phyloP scores from a whole-genome alignment of 139 green algal genomes.

The Chlorella sp. region DNA sequence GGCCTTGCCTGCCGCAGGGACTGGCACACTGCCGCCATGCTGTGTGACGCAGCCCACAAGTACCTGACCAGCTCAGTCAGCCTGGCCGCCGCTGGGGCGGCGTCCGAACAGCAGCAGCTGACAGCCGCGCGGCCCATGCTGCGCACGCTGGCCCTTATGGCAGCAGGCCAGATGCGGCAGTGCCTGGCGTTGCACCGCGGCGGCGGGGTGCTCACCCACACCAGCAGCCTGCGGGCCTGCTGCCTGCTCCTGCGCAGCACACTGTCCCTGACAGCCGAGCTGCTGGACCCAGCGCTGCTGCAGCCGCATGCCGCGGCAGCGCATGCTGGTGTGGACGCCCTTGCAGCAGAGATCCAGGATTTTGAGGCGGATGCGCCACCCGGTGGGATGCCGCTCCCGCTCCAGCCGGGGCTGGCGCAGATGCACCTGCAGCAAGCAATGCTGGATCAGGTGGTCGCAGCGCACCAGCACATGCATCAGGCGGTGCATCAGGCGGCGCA shows the following conservation, averaged over 20 bases:
- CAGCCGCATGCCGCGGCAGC: neutral
- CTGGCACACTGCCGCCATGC: conserved; percentile 13
- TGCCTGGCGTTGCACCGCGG: neutral
- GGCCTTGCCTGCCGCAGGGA: neutral
- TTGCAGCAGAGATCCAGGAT: too few species aligned
- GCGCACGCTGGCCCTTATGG: neutral
- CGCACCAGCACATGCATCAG: neutral
- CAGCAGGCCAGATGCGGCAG: neutral
- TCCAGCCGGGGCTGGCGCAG: neutral
- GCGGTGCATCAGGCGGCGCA: neutral
- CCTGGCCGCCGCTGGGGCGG: neutral
- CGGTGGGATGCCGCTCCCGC: neutral
- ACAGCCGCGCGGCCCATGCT: conserved; percentile 1
- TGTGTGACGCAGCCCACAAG: neutral
- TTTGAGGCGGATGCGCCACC: neutral
- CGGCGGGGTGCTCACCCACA: neutral
- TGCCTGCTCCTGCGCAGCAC: conserved; percentile 13
- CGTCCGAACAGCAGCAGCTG: neutral
- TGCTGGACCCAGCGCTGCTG: neutral
- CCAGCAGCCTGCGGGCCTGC: conserved; percentile 13
- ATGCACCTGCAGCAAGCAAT: neutral
- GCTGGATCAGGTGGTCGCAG: neutral
- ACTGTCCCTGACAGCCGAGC: neutral
- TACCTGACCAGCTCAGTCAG: neutral
- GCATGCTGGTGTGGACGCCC: too few species aligned